Percentiles rank a stretch among this genome's conserved stretches.
Conservation (phyloP, 208 protist genomes). For the Tritrichomonas foetus region DNA sequence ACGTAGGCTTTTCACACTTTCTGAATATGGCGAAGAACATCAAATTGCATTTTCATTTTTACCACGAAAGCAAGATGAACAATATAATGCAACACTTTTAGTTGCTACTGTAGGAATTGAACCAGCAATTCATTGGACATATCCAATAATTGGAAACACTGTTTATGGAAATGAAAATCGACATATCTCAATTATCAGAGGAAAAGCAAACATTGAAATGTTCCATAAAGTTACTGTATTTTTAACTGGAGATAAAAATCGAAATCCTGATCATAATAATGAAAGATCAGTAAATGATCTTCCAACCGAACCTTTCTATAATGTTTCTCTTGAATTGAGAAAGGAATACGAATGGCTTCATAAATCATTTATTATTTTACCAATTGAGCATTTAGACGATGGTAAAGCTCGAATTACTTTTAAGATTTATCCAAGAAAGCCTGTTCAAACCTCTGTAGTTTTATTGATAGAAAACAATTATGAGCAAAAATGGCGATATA, state of each 20-base stretch:
- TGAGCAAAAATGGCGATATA: not conserved
- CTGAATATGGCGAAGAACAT: not conserved
- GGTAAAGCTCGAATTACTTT: not conserved
- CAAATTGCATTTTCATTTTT: not conserved
- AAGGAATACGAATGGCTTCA: not conserved
- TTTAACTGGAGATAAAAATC: not conserved
- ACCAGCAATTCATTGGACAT: not conserved
- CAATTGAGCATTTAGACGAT: not conserved
- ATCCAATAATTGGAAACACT: not conserved
- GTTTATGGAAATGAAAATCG: not conserved
- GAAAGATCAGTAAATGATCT: not conserved
- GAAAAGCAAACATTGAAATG: no score
- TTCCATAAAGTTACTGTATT: not conserved
- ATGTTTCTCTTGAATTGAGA: not conserved
- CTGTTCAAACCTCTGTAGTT: not conserved
- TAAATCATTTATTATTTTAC: not conserved
- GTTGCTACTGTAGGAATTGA: not conserved
- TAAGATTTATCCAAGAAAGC: not conserved
- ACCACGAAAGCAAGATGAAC: not conserved
- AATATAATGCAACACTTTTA: not conserved
- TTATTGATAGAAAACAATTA: not conserved
- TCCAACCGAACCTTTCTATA: not conserved
- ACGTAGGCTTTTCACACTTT: not conserved
- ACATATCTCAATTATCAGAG: not conserved
- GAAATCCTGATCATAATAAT: not conserved